Conservation (phyloP, 1,284 basidiomycete species). For the Coniferiporia weirii region DNA sequence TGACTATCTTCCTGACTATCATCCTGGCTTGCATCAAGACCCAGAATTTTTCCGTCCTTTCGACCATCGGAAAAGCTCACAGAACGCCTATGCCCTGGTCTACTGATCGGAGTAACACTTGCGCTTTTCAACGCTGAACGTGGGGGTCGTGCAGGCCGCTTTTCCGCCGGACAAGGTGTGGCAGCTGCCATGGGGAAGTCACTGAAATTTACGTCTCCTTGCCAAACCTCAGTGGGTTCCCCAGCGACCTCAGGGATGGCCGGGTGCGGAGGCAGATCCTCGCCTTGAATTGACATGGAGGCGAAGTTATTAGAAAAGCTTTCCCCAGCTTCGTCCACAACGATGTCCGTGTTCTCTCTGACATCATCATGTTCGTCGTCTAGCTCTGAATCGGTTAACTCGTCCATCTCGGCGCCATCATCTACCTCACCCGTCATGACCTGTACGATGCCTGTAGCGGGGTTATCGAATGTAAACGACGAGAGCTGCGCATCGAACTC, state of each 20-base stretch:
- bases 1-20: constrained; percentile 21
- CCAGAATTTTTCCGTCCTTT: constrained; percentile 75
- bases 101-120: constrained; percentile 49
- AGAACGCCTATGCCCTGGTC: constrained; percentile 60
- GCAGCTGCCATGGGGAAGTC: background rate
- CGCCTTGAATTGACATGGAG: constrained; percentile 14
- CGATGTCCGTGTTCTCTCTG: constrained; percentile 12
- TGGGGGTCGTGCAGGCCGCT: constrained; percentile 14
- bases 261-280: background rate
- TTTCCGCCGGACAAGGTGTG: constrained; percentile 20
- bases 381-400: constrained; percentile 46
- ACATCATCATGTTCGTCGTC: background rate
- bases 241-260: background rate
- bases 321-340: constrained; percentile 12
- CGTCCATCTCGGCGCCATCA: constrained; percentile 33
- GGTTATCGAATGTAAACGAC: constrained; percentile 67
- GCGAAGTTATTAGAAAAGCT: constrained; percentile 8
- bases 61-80: constrained; percentile 95
- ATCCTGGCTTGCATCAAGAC: constrained; percentile 41
- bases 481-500: constrained; percentile 49
- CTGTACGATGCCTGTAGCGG: constrained; percentile 44
- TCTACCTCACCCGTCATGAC: constrained; percentile 33
- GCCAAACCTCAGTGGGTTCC: background rate
- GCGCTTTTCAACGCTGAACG: constrained; percentile 53
- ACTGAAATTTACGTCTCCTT: background rate